A percentile compares a stretch with the other conserved stretches of the same genome.
Evolutionary conservation across 306 rosid genomes (phyloP).

Genomic region (Vigna radiata): DNA sequence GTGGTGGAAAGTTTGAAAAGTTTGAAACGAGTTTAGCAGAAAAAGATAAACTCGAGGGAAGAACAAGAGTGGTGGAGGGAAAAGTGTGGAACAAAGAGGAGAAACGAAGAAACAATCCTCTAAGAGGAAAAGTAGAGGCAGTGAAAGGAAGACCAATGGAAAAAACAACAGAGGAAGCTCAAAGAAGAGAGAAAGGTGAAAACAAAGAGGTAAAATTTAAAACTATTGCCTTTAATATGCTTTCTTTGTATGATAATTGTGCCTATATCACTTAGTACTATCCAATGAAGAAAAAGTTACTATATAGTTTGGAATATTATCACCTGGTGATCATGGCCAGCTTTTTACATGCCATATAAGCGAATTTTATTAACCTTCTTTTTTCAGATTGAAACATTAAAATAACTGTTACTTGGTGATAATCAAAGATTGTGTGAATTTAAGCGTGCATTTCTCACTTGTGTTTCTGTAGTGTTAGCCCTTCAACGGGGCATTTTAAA

Average conservation of each 20-base stretch:
- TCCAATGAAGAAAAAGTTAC: not conserved
- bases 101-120: not conserved
- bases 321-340: not conserved
- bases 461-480: not conserved
- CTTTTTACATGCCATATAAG: no score
- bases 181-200: constrained; percentile 14
- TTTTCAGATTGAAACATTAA: not conserved
- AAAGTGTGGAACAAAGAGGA: constrained; percentile 1
- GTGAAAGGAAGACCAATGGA: constrained; percentile 18
- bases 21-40: constrained; percentile 1
- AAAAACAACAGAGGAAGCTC: not conserved
- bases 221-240: not conserved
- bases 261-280: not conserved
- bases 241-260: not conserved
- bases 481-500: not conserved
- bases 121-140: constrained; percentile 11
- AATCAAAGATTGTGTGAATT: not conserved
- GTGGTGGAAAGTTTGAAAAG: constrained; percentile 33
- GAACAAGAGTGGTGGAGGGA: constrained; percentile 6
- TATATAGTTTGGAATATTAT: not conserved
- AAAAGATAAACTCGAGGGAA: not conserved
- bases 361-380: not conserved
- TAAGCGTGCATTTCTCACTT: not conserved
- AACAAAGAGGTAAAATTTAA: not conserved
- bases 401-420: no score